A percentile compares a stretch with the other conserved stretches of the same genome.
Evolutionary conservation across 805 yeast species (phyloP).

Genomic region (Saturnispora hagleri): DNA sequence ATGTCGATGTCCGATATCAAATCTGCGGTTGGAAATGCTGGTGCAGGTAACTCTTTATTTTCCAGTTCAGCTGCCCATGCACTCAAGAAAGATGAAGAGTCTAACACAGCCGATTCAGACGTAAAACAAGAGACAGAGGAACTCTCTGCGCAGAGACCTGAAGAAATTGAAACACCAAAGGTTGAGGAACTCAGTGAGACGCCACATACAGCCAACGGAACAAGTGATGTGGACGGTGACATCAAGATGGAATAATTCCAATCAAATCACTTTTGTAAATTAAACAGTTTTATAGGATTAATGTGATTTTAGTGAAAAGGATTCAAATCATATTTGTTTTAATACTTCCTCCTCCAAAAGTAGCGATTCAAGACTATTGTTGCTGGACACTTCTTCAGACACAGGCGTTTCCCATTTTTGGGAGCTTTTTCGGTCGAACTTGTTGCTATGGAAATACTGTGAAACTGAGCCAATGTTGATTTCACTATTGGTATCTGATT

Average conservation of each 20-base stretch:
- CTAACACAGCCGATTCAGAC: neutral
- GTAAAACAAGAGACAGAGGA: neutral
- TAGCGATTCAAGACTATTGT: conserved; percentile 21
- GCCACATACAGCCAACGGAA: neutral
- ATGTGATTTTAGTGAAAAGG: neutral
- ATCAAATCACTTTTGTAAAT: neutral
- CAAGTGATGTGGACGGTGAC: conserved; percentile 1
- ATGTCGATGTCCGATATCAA: conserved; percentile 32
- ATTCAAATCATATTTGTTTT: conserved; percentile 7
- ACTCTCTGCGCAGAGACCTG: neutral
- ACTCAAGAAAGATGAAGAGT: conserved; percentile 3
- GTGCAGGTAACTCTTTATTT: conserved; percentile 22
- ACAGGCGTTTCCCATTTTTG: neutral
- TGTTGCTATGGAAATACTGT: conserved; percentile 16
- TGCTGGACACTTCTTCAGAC: neutral
- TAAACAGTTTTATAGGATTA: neutral
- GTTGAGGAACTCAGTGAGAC: conserved; percentile 15
- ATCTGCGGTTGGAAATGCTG: conserved; percentile 34
- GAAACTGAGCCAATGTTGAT: conserved; percentile 21
- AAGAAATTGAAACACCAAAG: conserved; percentile 20
- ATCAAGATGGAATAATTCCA: neutral
- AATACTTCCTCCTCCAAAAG: conserved; percentile 23
- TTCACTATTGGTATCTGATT: conserved; percentile 8
- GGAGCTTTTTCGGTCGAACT: neutral
- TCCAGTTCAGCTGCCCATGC: conserved; percentile 27